Base-by-base conservation (phyloP, 129 eudicot species). In the Artemisia annua region DNA sequence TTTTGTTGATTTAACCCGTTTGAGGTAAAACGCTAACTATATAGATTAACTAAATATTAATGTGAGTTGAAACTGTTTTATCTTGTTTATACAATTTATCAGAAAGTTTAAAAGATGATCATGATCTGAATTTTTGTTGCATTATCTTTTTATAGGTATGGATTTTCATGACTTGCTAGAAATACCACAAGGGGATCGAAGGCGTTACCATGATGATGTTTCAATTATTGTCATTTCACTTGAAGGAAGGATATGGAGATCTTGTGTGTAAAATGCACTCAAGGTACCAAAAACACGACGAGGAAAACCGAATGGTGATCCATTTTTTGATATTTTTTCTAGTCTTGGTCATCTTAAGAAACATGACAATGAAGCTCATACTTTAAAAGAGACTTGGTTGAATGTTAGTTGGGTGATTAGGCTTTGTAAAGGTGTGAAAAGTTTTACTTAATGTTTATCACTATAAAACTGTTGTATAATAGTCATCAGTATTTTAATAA, bases 161-260 rank as follows among this genome's bases (percentile, higher is more conserved):
- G 96, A 95, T 62, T 90, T 95, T 70, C 92, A 90, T 69, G 99
- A 95, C 82, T 77, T 95, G 85, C 89, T 95, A 18, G 99, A 95
- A 78, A 95, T 95, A 78, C 99, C 99, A 20, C 97, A 95, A 82
- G 99, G 99, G 35, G 99, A 95, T 82, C 82, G 99, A 16, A 84
- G 99, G 16, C 88, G 96, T 59, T 91, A 90, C 85, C 99, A 95
- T 71, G 99, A 95, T 60, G 99, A 95, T 67, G 99, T 95, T 69
- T 95, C 99, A 6, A 86, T 95, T 11, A 95, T 95, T 13, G 93
- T 95, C 4, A 91, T 95, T 69, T 95, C 99, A 28, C 90, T 95
- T 69, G 95, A 91, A 82, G 99, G 99, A 71, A 86, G 97, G 76
- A 95, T 95, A 86, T 95, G 99, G 99, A 88, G 97, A 88, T 95